phyloP scores from a whole-genome alignment of 495 filamentous ascomycete species.

The Parathielavia appendiculata region DNA sequence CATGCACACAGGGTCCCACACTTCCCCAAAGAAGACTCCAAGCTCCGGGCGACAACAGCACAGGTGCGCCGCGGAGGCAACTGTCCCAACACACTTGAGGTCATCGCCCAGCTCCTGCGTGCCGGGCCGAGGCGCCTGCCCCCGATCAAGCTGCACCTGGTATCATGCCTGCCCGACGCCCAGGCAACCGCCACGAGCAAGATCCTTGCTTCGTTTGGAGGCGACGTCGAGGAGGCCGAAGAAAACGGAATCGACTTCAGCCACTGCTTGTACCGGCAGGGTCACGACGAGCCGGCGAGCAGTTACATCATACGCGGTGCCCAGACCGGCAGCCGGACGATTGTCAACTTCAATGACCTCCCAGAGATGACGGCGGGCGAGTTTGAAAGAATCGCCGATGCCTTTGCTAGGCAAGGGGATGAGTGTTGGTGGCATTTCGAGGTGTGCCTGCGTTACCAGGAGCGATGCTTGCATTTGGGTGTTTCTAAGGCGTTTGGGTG shows the following conservation, averaged over 20 bases:
- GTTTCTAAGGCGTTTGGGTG: not conserved
- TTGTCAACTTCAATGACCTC: conserved; percentile 64
- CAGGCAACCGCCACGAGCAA: conserved; percentile 32
- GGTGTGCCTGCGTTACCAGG: conserved; percentile 40
- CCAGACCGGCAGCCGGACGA: conserved; percentile 56
- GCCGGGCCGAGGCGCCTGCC: conserved; percentile 3
- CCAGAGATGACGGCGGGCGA: conserved; percentile 60
- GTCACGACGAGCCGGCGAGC: conserved; percentile 54
- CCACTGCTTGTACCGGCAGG: conserved; percentile 55
- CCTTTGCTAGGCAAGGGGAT: not conserved
- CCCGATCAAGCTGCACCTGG: conserved; percentile 33
- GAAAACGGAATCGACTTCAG: conserved; percentile 41
- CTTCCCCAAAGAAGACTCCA: conserved; percentile 66
- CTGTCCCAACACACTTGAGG: conserved; percentile 64
- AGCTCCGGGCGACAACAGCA: conserved; percentile 58
- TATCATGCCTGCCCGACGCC: conserved; percentile 37
- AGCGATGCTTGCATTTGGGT: not conserved
- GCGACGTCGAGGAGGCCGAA: not conserved
- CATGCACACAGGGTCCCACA: conserved; percentile 49
- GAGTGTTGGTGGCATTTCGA: conserved; percentile 72
- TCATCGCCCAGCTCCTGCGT: conserved; percentile 56
- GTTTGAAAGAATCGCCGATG: conserved; percentile 35
- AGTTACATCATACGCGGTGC: conserved; percentile 66
- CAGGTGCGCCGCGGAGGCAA: conserved; percentile 64
- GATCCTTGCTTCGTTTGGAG: conserved; percentile 41